Evolutionary conservation across 2,329 filamentous ascomycete genomes (phyloP).

Genomic region (Aureobasidium uvarum): DNA sequence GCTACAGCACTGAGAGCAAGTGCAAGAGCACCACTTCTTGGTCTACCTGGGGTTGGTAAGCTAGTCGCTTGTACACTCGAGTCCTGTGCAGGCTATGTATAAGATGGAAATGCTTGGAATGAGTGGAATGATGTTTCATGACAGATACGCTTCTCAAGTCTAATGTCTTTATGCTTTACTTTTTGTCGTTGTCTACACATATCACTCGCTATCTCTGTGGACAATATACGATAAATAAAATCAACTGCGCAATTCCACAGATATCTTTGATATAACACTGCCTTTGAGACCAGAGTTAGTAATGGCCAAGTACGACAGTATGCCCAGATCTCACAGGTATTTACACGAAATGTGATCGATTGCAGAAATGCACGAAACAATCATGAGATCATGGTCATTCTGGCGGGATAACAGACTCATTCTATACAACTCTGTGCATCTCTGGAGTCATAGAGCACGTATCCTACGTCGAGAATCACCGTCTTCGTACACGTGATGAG

Average conservation of each 20-base stretch:
- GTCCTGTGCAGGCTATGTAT: neutral
- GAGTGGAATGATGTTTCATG: neutral
- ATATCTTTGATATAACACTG: neutral
- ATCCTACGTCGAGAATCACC: neutral
- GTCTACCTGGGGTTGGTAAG: conserved; percentile 21
- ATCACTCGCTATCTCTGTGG: neutral
- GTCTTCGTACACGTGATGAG: neutral
- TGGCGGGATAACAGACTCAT: no score
- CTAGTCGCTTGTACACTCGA: no score
- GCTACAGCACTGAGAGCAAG: conserved; percentile 2
- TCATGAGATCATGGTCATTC: no score
- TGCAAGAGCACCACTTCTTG: conserved; percentile 20
- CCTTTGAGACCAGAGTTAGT: neutral
- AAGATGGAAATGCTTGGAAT: neutral
- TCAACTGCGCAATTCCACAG: neutral
- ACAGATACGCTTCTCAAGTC: neutral
- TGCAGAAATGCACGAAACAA: no score
- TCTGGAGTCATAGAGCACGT: neutral
- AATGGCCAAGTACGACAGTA: no score
- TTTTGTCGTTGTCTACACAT: no score
- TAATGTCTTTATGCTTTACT: neutral
- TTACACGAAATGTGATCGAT: no score
- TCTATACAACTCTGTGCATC: neutral
- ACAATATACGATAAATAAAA: neutral
- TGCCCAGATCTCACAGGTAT: no score